phyloP scores from a whole-genome alignment of 192 early-diverging fungal species.

The Linnemannia hyalina region DNA sequence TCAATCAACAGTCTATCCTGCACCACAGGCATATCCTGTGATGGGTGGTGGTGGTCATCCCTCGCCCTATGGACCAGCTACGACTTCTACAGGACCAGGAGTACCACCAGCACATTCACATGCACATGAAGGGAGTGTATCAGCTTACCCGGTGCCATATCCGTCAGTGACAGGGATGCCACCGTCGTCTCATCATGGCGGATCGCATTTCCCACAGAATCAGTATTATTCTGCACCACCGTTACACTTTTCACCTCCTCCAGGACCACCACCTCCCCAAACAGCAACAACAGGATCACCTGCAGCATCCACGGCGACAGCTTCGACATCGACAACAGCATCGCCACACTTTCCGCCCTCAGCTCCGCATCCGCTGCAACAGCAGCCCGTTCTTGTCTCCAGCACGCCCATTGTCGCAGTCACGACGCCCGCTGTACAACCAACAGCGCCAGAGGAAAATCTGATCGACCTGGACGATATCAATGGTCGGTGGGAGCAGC shows the following conservation, averaged over 20 bases:
- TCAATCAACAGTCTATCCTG: not conserved
- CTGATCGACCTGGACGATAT: slow-evolving; percentile 13
- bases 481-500: not conserved
- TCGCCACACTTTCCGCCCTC: not conserved
- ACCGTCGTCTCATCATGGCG: slow-evolving; percentile 2
- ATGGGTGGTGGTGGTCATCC: not conserved
- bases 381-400: not conserved
- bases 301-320: not conserved
- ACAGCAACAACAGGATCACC: not conserved
- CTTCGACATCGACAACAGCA: not conserved
- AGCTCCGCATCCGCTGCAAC: not conserved
- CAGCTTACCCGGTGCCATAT: not conserved
- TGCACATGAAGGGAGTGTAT: not conserved
- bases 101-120: not conserved
- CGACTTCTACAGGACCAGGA: not conserved
- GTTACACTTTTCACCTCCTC: not conserved
- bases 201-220: not conserved
- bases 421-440: not conserved
- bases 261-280: not conserved
- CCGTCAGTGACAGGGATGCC: not conserved
- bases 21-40: not conserved
- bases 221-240: not conserved
- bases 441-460: not conserved
- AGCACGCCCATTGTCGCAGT: not conserved
- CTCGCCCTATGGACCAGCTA: not conserved